Conservation (phyloP, 257 asterid species). For the Petunia axillaris region DNA sequence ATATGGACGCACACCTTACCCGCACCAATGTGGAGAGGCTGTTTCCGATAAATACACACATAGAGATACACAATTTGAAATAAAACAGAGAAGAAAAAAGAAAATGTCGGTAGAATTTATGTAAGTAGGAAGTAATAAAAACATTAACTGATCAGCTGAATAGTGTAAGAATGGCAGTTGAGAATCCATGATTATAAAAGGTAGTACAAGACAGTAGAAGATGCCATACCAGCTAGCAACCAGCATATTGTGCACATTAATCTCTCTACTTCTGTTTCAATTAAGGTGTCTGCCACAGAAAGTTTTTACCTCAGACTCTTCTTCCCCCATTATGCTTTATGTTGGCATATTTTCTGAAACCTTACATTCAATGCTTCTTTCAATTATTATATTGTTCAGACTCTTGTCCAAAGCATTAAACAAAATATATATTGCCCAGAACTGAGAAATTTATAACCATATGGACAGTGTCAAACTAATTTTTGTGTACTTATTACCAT, state of each 20-base stretch:
- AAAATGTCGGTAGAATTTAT: background rate
- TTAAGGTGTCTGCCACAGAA: constrained; percentile 10
- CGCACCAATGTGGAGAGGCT: too few relatives aligned
- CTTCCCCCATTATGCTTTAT: background rate
- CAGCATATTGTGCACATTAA: constrained; percentile 18
- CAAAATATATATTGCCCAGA: background rate
- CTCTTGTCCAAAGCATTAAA: background rate
- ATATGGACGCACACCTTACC: too few relatives aligned
- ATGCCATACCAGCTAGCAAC: constrained; percentile 24
- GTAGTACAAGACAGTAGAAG: constrained; percentile 25
- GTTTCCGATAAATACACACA: too few relatives aligned
- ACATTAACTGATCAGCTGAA: background rate
- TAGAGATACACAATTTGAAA: too few relatives aligned
- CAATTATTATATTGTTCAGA: background rate
- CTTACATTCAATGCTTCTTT: constrained; percentile 1
- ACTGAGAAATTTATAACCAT: background rate
- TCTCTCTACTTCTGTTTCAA: constrained; percentile 10
- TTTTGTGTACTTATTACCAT: too few relatives aligned
- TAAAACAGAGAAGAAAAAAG: too few relatives aligned
- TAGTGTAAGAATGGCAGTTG: constrained; percentile 16
- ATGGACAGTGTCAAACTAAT: background rate
- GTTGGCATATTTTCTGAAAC: constrained; percentile 4
- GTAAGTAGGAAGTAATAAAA: background rate
- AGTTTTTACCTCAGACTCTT: background rate
- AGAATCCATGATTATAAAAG: constrained; percentile 17